Percentiles rank a stretch among this genome's conserved stretches.
Conservation (phyloP, 345 rosid genomes). For the Sisymbrium altissimum region DNA sequence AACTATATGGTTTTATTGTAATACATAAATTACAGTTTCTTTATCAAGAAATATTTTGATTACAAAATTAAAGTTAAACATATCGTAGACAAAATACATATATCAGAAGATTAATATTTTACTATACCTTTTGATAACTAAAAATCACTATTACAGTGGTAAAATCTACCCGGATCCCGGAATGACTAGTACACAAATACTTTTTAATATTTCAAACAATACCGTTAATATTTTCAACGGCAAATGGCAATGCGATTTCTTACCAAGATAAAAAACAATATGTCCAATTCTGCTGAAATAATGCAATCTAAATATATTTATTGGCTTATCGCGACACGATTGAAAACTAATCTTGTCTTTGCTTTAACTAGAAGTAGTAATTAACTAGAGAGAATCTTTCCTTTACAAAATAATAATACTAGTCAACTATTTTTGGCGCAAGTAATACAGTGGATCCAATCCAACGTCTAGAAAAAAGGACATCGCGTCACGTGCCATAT, state of each 20-base stretch:
- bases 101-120: neutral
- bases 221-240: neutral
- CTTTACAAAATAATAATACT: neutral
- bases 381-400: slow-evolving; percentile 7
- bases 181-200: neutral
- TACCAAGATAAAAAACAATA: neutral
- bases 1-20: neutral
- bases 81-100: neutral
- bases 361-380: neutral
- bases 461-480: slow-evolving; percentile 25
- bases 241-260: neutral
- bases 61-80: neutral
- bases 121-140: neutral
- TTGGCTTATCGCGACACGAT: slow-evolving; percentile 14
- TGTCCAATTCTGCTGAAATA: neutral
- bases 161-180: neutral
- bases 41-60: neutral
- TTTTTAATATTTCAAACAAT: neutral
- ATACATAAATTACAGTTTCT: neutral
- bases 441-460: slow-evolving; percentile 13
- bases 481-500: slow-evolving; percentile 22
- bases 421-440: slow-evolving; percentile 7
- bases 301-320: neutral
- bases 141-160: neutral
- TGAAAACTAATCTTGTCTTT: neutral